A percentile compares a stretch with the other conserved stretches of the same genome.
Conservation (phyloP, 1,284 basidiomycete species). For the Puccinia brachypodii region DNA sequence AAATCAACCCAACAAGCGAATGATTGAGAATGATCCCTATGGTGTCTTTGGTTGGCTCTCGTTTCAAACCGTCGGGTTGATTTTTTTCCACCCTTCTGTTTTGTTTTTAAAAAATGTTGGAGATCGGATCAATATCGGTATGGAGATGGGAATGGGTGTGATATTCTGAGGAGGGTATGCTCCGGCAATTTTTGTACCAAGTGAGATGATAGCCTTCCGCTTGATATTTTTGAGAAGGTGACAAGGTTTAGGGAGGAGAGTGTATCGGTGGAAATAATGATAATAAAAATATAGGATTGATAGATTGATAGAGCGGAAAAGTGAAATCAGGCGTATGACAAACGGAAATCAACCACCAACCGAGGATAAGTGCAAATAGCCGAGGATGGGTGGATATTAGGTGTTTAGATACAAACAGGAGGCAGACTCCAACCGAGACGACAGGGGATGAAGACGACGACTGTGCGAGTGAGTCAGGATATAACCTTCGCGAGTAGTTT, state of each 20-base stretch:
- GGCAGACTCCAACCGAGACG: not conserved
- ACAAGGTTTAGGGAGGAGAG: not conserved
- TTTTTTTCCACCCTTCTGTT: not conserved
- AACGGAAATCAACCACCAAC: not conserved
- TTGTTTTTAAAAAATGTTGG: not conserved
- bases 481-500: not conserved
- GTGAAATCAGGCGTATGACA: not conserved
- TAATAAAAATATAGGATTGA: no score
- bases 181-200: not conserved
- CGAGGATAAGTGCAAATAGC: not conserved
- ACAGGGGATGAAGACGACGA: not conserved
- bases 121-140: not conserved
- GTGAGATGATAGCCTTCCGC: not conserved
- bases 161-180: not conserved
- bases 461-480: not conserved
- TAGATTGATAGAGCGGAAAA: not conserved
- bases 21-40: not conserved
- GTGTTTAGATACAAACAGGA: not conserved
- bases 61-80: not conserved
- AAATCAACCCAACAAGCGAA: not conserved
- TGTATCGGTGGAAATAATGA: not conserved
- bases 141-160: not conserved
- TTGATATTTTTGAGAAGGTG: not conserved
- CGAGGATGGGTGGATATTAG: not conserved
- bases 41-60: not conserved